Evolutionary conservation across 2,329 filamentous ascomycete genomes (phyloP).

Genomic region (Fusarium sp.): DNA sequence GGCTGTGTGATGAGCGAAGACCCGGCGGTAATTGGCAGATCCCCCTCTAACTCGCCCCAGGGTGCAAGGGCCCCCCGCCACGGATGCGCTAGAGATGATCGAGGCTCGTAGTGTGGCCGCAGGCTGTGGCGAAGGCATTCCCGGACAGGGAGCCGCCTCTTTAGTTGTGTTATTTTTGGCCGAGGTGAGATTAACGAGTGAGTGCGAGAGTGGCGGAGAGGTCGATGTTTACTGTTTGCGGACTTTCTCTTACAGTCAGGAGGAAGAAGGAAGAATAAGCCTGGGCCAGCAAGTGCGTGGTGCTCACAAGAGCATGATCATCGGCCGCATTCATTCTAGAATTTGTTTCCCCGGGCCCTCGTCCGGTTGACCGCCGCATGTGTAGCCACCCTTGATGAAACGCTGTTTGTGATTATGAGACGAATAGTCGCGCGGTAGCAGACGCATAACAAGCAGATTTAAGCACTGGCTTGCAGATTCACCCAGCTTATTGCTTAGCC

Average conservation of each 20-base stretch:
- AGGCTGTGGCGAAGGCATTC: slow-evolving; percentile 31
- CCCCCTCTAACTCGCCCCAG: slow-evolving; percentile 11
- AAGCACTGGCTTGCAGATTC: not conserved
- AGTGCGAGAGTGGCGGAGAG: slow-evolving; percentile 1
- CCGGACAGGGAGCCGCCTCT: not conserved
- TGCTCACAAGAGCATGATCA: not conserved
- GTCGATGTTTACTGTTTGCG: not conserved
- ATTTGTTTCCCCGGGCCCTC: not conserved
- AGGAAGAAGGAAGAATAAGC: not conserved
- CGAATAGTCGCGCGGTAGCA: not conserved
- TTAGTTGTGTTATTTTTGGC: slow-evolving; percentile 32
- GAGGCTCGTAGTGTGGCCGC: slow-evolving; percentile 22
- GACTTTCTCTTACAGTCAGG: not conserved
- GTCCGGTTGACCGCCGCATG: not conserved
- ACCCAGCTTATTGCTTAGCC: not conserved
- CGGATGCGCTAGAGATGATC: slow-evolving; percentile 17
- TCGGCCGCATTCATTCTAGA: slow-evolving; percentile 14
- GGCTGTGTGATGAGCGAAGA: slow-evolving; percentile 4
- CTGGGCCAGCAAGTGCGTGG: not conserved
- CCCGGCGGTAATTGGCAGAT: slow-evolving; percentile 6
- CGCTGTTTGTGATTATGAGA: slow-evolving; percentile 2
- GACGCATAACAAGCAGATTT: not conserved
- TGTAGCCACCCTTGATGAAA: not conserved
- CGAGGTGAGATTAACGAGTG: slow-evolving; percentile 1
- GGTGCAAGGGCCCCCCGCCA: slow-evolving; percentile 12